Evolutionary conservation across 768 basidiomycete genomes (phyloP).

Genomic region (Serendipita sp.): DNA sequence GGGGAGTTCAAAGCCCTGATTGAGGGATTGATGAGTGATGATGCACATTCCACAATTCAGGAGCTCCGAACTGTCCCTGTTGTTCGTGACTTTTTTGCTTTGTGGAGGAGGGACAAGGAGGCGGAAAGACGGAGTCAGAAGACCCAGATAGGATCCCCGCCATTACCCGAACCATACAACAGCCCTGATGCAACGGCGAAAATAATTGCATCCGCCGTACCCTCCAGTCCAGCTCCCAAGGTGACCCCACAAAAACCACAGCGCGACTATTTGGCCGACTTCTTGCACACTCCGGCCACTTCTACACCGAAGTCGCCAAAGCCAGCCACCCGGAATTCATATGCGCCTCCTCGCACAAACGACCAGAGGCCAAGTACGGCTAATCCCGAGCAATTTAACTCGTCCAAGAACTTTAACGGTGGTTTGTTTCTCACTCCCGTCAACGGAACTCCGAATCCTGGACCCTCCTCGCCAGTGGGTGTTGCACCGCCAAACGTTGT

Average conservation of each 20-base stretch:
- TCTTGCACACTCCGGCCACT: constrained; percentile 1
- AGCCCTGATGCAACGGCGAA: not conserved
- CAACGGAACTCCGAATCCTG: not conserved
- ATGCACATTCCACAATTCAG: constrained; percentile 47
- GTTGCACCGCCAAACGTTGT: not conserved
- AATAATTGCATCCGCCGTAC: not conserved
- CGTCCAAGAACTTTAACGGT: not conserved
- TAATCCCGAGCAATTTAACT: not conserved
- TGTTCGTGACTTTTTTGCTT: constrained; percentile 63
- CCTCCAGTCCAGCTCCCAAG: not conserved
- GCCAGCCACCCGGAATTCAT: not conserved
- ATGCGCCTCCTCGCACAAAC: not conserved
- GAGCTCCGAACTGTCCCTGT: constrained; percentile 44
- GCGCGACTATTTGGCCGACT: not conserved
- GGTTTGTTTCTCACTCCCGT: not conserved
- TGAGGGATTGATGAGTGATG: constrained; percentile 33
- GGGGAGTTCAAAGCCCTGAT: constrained; percentile 45
- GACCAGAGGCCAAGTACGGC: not conserved
- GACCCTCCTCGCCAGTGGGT: not conserved
- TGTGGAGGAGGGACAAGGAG: constrained; percentile 61
- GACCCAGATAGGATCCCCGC: not conserved
- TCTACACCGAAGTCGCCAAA: not conserved
- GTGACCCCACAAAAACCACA: not conserved
- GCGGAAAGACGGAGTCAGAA: not conserved
- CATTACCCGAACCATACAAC: not conserved